A percentile compares a stretch with the other conserved stretches of the same genome.
These are phyloP conservation scores for Metschnikowia baotianmanensis DNA, from an alignment of 805 yeast species.

Conservation along the genomic window DNA sequence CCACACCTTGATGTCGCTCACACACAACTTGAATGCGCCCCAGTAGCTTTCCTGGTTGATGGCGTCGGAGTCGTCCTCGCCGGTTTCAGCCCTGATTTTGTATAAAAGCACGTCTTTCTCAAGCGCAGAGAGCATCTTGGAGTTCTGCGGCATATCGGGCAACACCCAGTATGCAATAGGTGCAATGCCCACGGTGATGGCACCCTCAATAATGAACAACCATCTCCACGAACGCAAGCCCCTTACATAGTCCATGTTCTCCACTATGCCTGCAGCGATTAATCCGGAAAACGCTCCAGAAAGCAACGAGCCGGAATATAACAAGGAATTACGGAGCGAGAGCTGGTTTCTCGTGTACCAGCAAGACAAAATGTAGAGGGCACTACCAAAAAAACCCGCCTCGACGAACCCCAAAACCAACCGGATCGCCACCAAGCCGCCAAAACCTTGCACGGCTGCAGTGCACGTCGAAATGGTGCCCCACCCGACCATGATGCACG, in stretches of 20 bases:
- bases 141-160: constrained; percentile 53
- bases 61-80: constrained; percentile 38
- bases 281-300: constrained; percentile 82
- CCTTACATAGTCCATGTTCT: constrained; percentile 46
- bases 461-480: constrained; percentile 63
- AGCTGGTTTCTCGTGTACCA: constrained; percentile 66
- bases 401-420: constrained; percentile 67
- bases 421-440: constrained; percentile 60
- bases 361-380: constrained; percentile 65
- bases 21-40: constrained; percentile 36
- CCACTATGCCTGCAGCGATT: constrained; percentile 59
- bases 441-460: constrained; percentile 61
- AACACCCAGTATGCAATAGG: constrained; percentile 45
- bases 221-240: constrained; percentile 19
- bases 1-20: constrained; percentile 47
- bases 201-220: constrained; percentile 19
- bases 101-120: constrained; percentile 44
- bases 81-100: constrained; percentile 40
- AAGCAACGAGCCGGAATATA: constrained; percentile 67
- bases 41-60: constrained; percentile 35
- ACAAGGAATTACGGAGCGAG: constrained; percentile 65
- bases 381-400: constrained; percentile 72
- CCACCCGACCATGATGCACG: constrained; percentile 54
- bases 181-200: constrained; percentile 35
- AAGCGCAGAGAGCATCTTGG: constrained; percentile 44